These are phyloP conservation scores for Rhodotorula babjevae DNA, from an alignment of 768 basidiomycete species.

Conservation along the genomic window DNA sequence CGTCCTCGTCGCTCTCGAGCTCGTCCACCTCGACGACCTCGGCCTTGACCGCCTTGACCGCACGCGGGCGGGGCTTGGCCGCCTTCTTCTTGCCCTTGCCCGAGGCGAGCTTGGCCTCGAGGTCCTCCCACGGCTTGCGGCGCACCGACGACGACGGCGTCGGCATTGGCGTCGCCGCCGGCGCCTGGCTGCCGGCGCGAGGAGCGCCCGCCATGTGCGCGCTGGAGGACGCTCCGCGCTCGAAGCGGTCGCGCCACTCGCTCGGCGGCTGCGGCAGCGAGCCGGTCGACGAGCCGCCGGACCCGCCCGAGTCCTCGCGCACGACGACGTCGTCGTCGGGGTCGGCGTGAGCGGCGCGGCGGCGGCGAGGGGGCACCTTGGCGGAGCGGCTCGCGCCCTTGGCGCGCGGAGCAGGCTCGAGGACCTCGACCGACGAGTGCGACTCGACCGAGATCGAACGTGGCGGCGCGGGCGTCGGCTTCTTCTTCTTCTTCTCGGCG, in stretches of 20 bases:
- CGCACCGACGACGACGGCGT: neutral
- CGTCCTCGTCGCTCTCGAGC: neutral
- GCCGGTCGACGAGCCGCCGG: neutral
- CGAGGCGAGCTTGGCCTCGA: constrained; percentile 1
- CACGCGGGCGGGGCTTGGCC: neutral
- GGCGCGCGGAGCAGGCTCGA: neutral
- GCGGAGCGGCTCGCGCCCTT: neutral
- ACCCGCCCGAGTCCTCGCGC: neutral
- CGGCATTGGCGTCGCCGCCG: too few species aligned
- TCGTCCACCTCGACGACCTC: neutral
- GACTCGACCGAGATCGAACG: neutral
- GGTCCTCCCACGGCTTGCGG: constrained; percentile 23
- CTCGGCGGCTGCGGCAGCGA: neutral
- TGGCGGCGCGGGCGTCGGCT: neutral
- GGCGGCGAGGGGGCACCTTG: too few species aligned
- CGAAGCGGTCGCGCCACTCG: neutral
- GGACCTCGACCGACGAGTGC: neutral
- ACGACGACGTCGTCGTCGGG: neutral
- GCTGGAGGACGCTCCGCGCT: neutral
- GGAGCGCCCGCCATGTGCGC: rapidly evolving
- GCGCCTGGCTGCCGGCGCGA: neutral
- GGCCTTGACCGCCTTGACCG: neutral
- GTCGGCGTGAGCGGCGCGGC: too few species aligned
- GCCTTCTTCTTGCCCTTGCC: neutral
- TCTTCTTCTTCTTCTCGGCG: neutral